These are phyloP conservation scores for Fusarium longipes DNA, from an alignment of 2,329 filamentous ascomycete species.

Conservation along the genomic window DNA sequence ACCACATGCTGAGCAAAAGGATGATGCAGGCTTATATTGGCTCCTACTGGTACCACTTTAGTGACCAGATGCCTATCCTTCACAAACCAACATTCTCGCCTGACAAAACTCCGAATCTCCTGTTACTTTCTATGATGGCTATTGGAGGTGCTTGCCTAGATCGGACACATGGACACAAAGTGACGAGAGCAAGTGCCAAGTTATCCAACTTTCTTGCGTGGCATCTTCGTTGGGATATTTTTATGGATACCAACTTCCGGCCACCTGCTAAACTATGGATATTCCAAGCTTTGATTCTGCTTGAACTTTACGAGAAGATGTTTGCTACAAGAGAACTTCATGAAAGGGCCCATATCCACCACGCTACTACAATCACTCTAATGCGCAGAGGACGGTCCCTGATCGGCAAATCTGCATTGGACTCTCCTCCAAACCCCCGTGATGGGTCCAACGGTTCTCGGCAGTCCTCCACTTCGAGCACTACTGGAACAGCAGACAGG, in stretches of 20 bases:
- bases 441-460: conserved; percentile 68
- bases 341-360: conserved; percentile 95
- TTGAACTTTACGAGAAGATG: conserved; percentile 98
- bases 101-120: conserved; percentile 84
- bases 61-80: conserved; percentile 91
- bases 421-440: conserved; percentile 81
- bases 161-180: conserved; percentile 78
- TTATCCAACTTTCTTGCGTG: conserved; percentile 91
- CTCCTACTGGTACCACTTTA: conserved; percentile 95
- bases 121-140: conserved; percentile 89
- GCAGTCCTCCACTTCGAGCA: conserved; percentile 70
- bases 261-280: conserved; percentile 96
- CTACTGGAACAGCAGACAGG: conserved; percentile 79
- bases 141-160: conserved; percentile 93
- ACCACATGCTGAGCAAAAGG: conserved; percentile 79
- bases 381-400: conserved; percentile 95
- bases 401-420: conserved; percentile 84
- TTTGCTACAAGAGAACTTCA: conserved; percentile 92
- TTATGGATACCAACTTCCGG: conserved; percentile 88
- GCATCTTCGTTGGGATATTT: conserved; percentile 96
- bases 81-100: conserved; percentile 94
- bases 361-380: conserved; percentile 92
- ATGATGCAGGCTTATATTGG: conserved; percentile 97
- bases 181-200: conserved; percentile 81
- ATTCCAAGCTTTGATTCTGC: conserved; percentile 87